Conservation (phyloP, 148 eudicot species). For the Camellia sinensis region DNA sequence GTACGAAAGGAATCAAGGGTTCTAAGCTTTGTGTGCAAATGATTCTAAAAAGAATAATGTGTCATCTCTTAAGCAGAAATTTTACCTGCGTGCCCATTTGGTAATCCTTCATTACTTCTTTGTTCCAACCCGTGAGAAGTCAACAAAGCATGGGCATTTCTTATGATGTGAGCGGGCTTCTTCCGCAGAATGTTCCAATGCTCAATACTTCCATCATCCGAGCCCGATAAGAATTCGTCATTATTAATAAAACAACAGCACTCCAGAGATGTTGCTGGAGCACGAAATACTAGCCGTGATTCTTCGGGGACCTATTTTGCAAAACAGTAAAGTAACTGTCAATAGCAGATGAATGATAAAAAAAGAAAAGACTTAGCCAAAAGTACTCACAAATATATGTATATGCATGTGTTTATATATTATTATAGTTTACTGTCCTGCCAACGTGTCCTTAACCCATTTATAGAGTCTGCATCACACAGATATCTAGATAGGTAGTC, state of each 20-base stretch:
- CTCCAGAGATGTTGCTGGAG: constrained; percentile 82
- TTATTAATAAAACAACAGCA: constrained; percentile 79
- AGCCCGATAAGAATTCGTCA: constrained; percentile 88
- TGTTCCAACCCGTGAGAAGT: constrained; percentile 26
- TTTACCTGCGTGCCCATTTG: constrained; percentile 75
- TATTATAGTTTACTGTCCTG: neutral
- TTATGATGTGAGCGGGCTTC: constrained; percentile 82
- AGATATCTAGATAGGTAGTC: neutral
- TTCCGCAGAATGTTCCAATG: constrained; percentile 75
- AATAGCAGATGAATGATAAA: neutral
- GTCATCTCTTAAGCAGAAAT: neutral
- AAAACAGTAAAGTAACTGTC: constrained; percentile 1
- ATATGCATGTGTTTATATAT: no score
- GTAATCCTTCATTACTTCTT: constrained; percentile 34
- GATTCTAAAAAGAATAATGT: neutral
- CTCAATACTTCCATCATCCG: constrained; percentile 96
- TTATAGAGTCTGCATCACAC: neutral
- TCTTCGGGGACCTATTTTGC: constrained; percentile 83
- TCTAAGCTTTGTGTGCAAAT: neutral
- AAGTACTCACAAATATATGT: neutral
- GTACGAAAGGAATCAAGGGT: neutral
- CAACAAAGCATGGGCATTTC: constrained; percentile 66
- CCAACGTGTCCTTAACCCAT: neutral
- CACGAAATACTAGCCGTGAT: constrained; percentile 72
- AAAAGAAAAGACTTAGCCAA: neutral